Evolutionary conservation across 1,139 yeast genomes (phyloP), one percentile per base, ranked within the genome.

Genomic region (Wickerhamomyces sp.): DNA sequence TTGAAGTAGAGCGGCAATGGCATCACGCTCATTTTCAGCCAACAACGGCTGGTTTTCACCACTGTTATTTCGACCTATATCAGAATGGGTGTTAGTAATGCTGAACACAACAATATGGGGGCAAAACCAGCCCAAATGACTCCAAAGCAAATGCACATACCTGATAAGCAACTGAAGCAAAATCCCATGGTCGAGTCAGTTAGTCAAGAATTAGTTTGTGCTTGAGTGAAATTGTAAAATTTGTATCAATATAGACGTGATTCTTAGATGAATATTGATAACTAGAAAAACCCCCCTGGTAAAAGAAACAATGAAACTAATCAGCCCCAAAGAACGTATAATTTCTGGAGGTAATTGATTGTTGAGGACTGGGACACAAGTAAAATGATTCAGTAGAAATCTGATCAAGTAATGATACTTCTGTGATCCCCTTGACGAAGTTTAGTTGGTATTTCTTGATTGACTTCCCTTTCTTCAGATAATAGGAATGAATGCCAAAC

Each of bases 21-120:
- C 99, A 60, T 89, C 97, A 50, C 99, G 77, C 67, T 93, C 99
- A 61, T 91, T 90, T 61, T 93, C 98, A n/a, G 96, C 97, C 50
- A 93, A 74, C 44, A 93, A 76, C 43, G 95, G 94, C 41, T 94
- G 88, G 60, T 84, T 84, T 44, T 79, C 69, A 43, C 73, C 76
- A 39, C 64, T 65, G 40, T 68, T 72, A 36, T 66, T 59, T 46
- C 66, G 60, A 37, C 72, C 69, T 48, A 45, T 43, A 40, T 3
- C 23, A 18, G 5, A 5, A 18, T 18, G 23, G 23, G 23, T 18
- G 23, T 18, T 18, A 18, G 23, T 18, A 18, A 18, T 18, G 23
- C 23, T 18, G 23, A 18, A 5, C 23, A 18, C 23, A 18, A 18
- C 23, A 18, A 18, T 4, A 18, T 18, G 23, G 23, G 23, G 23